A percentile compares a stretch with the other conserved stretches of the same genome.
These are phyloP conservation scores for Xylaria bambusicola DNA, from an alignment of 495 filamentous ascomycete genomes.

Conservation along the genomic window DNA sequence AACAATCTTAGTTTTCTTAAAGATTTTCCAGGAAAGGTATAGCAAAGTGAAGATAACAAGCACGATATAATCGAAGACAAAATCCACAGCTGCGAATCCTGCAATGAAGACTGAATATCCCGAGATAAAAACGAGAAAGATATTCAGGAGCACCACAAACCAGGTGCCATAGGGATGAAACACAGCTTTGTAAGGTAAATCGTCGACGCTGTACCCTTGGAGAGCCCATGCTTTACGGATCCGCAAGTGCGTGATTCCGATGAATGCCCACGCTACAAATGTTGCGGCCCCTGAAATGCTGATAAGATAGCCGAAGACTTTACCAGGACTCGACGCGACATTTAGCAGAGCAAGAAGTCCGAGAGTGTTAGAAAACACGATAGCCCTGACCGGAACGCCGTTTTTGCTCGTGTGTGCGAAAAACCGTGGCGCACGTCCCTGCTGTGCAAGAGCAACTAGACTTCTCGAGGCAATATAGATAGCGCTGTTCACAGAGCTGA, in stretches of 20 bases:
- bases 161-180: slow-evolving; percentile 65
- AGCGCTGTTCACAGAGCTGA: slow-evolving; percentile 68
- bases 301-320: slow-evolving; percentile 57
- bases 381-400: slow-evolving; percentile 56
- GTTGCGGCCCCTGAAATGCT: slow-evolving; percentile 58
- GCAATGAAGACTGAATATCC: slow-evolving; percentile 44
- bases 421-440: slow-evolving; percentile 58
- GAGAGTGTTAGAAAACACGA: slow-evolving; percentile 54
- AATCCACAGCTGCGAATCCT: slow-evolving; percentile 53
- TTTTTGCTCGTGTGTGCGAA: slow-evolving; percentile 51
- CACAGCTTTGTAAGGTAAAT: slow-evolving; percentile 59
- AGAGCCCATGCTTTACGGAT: slow-evolving; percentile 65
- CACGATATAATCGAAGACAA: slow-evolving; percentile 52
- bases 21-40: slow-evolving; percentile 56
- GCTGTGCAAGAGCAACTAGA: slow-evolving; percentile 58
- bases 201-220: slow-evolving; percentile 53
- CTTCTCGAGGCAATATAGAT: slow-evolving; percentile 70
- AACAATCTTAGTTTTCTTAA: slow-evolving; percentile 49
- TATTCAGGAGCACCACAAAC: slow-evolving; percentile 54
- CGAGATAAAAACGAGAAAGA: slow-evolving; percentile 52
- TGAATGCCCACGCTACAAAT: slow-evolving; percentile 65
- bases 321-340: slow-evolving; percentile 55
- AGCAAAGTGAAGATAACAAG: slow-evolving; percentile 58
- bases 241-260: slow-evolving; percentile 52
- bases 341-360: slow-evolving; percentile 59